Evolutionary conservation across 345 rosid species (phyloP).

Genomic region (Citrus maxima): DNA sequence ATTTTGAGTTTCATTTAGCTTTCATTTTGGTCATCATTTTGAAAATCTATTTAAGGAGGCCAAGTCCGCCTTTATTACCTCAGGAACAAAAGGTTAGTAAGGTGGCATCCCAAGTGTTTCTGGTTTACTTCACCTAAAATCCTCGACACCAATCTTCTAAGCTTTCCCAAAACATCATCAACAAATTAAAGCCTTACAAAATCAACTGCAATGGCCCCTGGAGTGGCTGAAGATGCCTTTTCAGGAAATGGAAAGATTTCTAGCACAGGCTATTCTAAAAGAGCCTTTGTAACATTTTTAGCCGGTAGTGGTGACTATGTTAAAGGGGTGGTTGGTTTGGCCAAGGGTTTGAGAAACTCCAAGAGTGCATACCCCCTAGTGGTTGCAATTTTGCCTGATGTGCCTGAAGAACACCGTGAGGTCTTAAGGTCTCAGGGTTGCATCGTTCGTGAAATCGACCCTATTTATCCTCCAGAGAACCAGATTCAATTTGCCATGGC

Average conservation of each 20-base stretch:
- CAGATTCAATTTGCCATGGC: constrained; percentile 75
- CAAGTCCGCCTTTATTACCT: constrained; percentile 6
- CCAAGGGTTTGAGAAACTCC: constrained; percentile 71
- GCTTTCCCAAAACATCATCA: neutral
- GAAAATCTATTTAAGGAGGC: constrained; percentile 28
- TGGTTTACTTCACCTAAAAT: constrained; percentile 28
- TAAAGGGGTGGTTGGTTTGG: constrained; percentile 77
- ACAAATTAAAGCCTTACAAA: neutral
- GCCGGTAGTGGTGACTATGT: constrained; percentile 77
- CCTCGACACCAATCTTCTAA: constrained; percentile 18
- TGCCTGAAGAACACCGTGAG: constrained; percentile 68
- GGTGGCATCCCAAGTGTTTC: constrained; percentile 27
- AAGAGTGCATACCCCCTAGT: constrained; percentile 62
- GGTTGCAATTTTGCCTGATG: constrained; percentile 83
- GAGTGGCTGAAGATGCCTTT: constrained; percentile 25
- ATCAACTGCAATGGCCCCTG: constrained; percentile 42
- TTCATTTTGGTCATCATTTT: constrained; percentile 22
- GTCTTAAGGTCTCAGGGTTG: constrained; percentile 69
- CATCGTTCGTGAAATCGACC: constrained; percentile 57
- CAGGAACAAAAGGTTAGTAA: constrained; percentile 29
- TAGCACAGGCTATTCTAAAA: constrained; percentile 22
- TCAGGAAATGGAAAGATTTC: constrained; percentile 31
- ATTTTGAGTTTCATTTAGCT: constrained; percentile 27
- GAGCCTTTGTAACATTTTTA: constrained; percentile 66
- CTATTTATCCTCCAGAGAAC: constrained; percentile 66